These are phyloP conservation scores for Colletotrichum trifolii DNA, from an alignment of 2,329 filamentous ascomycete genomes.

Conservation along the genomic window DNA sequence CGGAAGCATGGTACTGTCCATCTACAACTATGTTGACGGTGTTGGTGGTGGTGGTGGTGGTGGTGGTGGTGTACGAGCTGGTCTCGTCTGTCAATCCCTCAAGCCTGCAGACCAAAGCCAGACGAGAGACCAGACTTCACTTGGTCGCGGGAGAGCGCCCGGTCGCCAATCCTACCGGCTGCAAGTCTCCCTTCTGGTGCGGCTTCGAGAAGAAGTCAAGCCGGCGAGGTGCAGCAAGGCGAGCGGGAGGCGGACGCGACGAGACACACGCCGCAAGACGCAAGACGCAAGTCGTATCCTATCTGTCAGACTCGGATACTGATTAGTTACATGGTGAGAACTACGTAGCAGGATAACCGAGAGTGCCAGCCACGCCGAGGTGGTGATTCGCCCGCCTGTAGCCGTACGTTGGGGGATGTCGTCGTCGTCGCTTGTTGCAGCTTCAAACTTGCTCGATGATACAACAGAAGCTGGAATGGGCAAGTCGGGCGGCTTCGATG, in stretches of 20 bases:
- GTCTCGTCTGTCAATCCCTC: no score
- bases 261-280: background rate
- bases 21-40: background rate
- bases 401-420: conserved; percentile 1
- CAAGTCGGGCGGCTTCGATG: background rate
- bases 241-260: conserved; percentile 10
- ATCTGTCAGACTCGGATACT: no score
- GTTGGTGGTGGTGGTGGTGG: background rate
- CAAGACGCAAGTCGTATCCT: no score
- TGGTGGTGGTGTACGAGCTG: background rate
- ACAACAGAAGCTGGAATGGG: no score
- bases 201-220: conserved; percentile 33
- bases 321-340: no score
- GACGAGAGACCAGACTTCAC: no score
- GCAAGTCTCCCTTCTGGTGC: conserved; percentile 31
- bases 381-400: conserved; percentile 13
- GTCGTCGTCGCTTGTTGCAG: background rate
- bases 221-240: conserved; percentile 22
- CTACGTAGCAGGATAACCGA: conserved; percentile 16
- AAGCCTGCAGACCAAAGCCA: no score
- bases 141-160: conserved; percentile 4
- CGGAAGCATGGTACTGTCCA: background rate
- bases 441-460: no score
- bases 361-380: conserved; percentile 1
- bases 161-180: background rate